phyloP scores from a whole-genome alignment of 2,329 filamentous ascomycete genomes.

The Bipolaris sorokiniana region DNA sequence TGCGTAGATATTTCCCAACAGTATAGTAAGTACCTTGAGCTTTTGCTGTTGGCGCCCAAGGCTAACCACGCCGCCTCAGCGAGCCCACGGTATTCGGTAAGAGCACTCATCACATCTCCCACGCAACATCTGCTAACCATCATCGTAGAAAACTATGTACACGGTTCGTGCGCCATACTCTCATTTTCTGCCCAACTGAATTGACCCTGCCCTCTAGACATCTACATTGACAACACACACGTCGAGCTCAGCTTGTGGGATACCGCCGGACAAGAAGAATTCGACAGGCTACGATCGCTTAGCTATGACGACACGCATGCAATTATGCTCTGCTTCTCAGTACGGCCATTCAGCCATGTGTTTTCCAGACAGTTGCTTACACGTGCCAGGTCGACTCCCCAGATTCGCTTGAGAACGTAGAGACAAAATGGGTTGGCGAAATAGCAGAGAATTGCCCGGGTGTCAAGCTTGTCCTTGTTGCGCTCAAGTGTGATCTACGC shows the following conservation, averaged over 20 bases:
- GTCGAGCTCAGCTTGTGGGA: constrained; percentile 99
- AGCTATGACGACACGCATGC: constrained; percentile 98
- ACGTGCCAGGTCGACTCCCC: constrained; percentile 76
- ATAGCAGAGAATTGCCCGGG: constrained; percentile 97
- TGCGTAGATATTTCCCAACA: constrained; percentile 85
- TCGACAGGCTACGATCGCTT: constrained; percentile 91
- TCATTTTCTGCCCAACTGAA: neutral
- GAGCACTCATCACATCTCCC: constrained; percentile 17
- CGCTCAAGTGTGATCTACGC: constrained; percentile 93
- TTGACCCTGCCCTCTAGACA: constrained; percentile 65
- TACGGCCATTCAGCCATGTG: constrained; percentile 14
- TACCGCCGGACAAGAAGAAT: constrained; percentile 98
- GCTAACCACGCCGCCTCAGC: constrained; percentile 50
- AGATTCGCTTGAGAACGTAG: constrained; percentile 96
- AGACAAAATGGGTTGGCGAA: constrained; percentile 97
- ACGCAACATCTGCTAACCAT: constrained; percentile 29
- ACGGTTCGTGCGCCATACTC: constrained; percentile 66
- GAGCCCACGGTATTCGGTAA: constrained; percentile 90
- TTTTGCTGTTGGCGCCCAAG: constrained; percentile 14
- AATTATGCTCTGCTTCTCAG: constrained; percentile 97
- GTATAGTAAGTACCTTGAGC: constrained; percentile 71
- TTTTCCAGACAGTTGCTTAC: constrained; percentile 9
- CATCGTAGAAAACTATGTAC: constrained; percentile 86
- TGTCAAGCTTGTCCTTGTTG: constrained; percentile 92
- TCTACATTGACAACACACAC: constrained; percentile 96